Evolutionary conservation across 202 grass and related monocot genomes (phyloP).

Genomic region (Sporobolus alterniflorus): DNA sequence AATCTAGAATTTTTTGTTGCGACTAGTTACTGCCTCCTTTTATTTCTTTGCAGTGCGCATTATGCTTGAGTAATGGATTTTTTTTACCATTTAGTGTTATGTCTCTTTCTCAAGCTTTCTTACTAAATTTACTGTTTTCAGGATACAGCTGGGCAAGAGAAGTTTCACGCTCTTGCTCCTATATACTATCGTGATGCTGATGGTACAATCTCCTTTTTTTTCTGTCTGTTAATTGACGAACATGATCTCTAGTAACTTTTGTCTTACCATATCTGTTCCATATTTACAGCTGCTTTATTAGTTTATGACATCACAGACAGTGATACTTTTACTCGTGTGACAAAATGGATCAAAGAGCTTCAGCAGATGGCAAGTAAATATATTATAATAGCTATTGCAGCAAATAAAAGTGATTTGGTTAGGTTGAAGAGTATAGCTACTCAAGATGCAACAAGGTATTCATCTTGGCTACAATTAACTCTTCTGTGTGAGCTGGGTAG

Average conservation of each 20-base stretch:
- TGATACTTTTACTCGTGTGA: conserved; percentile 81
- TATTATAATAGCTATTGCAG: conserved; percentile 79
- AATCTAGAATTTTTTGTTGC: neutral
- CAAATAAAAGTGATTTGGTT: conserved; percentile 85
- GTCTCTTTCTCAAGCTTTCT: neutral
- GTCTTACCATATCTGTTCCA: neutral
- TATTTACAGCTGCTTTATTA: conserved; percentile 69
- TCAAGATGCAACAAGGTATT: conserved; percentile 70
- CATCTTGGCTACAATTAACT: neutral
- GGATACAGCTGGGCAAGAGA: conserved; percentile 91
- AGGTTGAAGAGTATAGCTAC: conserved; percentile 74
- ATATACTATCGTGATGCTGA: conserved; percentile 92
- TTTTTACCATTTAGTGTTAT: neutral
- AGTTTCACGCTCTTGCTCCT: conserved; percentile 81
- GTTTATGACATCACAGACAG: conserved; percentile 80
- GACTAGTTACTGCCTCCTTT: neutral
- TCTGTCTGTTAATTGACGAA: neutral
- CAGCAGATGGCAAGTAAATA: conserved; percentile 78
- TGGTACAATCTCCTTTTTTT: conserved; percentile 33
- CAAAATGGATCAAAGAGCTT: conserved; percentile 90
- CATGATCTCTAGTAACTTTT: neutral
- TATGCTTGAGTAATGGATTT: neutral
- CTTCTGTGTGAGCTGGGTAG: neutral
- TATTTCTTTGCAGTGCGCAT: neutral
- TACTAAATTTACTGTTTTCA: conserved; percentile 8